Evolutionary conservation across 495 filamentous ascomycete genomes (phyloP), one percentile per base, ranked within the genome.

Genomic region (Ramalina intermedia): DNA sequence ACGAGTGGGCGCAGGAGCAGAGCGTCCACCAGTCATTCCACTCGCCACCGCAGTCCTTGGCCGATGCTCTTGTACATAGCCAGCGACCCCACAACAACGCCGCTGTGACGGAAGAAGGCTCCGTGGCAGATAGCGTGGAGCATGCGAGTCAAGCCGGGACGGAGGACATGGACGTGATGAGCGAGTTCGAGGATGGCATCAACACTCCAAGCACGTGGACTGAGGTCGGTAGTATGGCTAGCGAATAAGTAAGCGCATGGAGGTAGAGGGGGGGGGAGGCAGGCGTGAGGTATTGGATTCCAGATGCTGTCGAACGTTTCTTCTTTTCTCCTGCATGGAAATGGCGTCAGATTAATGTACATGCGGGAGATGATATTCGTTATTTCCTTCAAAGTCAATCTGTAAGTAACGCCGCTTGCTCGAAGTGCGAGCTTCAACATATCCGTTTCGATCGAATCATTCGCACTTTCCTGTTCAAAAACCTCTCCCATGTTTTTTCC

Each of bases 121-220:
- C 60, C 6, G 29, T 44, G 4, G 41, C 51, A 16, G 54, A 41
- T 33, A 57, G 50, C 42, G 38, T 51, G 54, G 55, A 65, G 48
- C 44, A 52, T 47, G 44, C 51, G 33, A 55, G 55, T 18, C 55
- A 50, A 33, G 20, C 49, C 7, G 57, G 52, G 4, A 60, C 56
- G 20, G 68, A 71, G 51, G 49, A 59, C 20, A 61, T 72, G 48
- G 80, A 82, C 54, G 74, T 80, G 9, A 62, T 85, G 67, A 89
- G 84, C 58, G 79, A 85, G 9, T 65, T 74, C 51, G 80, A 69
- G 16, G 73, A 71, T 16, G 79, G 76, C 6, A 68, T 77, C 37
- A 61, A 63, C 37, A 89, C 83, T 8, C 82, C 83, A 0, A 72
- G 73, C 29, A 84, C 78, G 61, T 89, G 84, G 84, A 83, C 81